Conservation (phyloP, 345 rosid species). For the Camelina neglecta region DNA sequence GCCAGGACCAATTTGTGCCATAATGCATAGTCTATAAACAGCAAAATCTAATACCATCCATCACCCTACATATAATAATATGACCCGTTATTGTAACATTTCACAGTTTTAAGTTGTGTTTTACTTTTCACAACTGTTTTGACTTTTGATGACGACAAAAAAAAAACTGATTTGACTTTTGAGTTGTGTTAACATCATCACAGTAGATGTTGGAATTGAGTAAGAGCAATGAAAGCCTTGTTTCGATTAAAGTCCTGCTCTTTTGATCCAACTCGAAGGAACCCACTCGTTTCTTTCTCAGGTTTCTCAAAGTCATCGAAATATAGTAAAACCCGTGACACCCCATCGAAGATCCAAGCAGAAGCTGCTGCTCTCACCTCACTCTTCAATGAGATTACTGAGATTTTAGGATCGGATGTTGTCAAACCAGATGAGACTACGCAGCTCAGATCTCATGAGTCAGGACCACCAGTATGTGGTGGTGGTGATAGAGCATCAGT, state of each 20-base stretch:
- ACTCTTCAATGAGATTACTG: slow-evolving; percentile 64
- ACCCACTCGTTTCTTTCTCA: slow-evolving; percentile 42
- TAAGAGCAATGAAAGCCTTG: slow-evolving; percentile 35
- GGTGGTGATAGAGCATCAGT: slow-evolving; percentile 1
- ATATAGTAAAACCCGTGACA: slow-evolving; percentile 34
- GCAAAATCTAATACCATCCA: too few relatives aligned
- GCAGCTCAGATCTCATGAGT: slow-evolving; percentile 31
- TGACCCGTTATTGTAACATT: too few relatives aligned
- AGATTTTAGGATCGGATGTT: slow-evolving; percentile 55
- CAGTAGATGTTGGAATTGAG: background rate
- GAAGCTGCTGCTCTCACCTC: slow-evolving; percentile 47
- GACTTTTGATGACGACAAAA: too few relatives aligned
- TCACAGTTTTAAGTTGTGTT: too few relatives aligned
- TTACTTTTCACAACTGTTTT: background rate
- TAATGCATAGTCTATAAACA: too few relatives aligned
- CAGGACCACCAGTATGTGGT: too few relatives aligned
- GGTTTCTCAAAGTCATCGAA: slow-evolving; percentile 49
- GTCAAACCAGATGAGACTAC: slow-evolving; percentile 41
- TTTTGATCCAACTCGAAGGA: slow-evolving; percentile 4
- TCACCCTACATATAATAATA: too few relatives aligned
- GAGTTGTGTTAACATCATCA: slow-evolving; percentile 4
- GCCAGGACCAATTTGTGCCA: too few relatives aligned
- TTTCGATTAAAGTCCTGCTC: slow-evolving; percentile 35
- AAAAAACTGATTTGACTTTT: background rate
- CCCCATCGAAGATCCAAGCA: slow-evolving; percentile 43